phyloP scores from a whole-genome alignment of 345 rosid genomes.

The Syzygium grande region DNA sequence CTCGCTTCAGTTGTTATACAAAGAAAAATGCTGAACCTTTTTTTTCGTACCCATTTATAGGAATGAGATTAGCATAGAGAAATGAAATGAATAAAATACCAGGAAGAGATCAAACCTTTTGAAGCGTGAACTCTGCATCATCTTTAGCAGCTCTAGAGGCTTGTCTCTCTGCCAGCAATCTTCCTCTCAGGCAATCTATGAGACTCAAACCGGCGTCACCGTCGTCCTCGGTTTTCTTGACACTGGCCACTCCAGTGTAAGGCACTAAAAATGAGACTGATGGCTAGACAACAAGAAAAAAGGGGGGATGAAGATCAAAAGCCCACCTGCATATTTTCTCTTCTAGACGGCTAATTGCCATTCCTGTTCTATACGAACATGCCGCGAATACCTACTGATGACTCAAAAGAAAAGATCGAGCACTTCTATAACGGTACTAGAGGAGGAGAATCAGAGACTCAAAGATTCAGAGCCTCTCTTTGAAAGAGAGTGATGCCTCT shows the following conservation, averaged over 20 bases:
- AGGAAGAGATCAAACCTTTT: constrained; percentile 32
- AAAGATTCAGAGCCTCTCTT: background rate
- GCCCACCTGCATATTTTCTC: background rate
- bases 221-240: constrained; percentile 28
- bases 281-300: background rate
- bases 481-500: background rate
- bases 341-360: background rate
- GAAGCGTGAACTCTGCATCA: constrained; percentile 49
- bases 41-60: background rate
- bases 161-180: constrained; percentile 83
- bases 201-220: constrained; percentile 42
- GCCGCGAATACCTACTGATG: background rate
- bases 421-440: background rate
- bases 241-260: constrained; percentile 13
- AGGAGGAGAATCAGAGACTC: background rate
- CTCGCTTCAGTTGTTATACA: background rate
- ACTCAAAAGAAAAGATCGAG: background rate
- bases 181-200: constrained; percentile 74
- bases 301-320: background rate
- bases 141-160: constrained; percentile 64
- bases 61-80: background rate
- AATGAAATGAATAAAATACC: background rate
- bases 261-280: background rate
- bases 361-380: background rate
- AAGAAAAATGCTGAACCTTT: background rate